A percentile compares a stretch with the other conserved stretches of the same genome.
Evolutionary conservation across 1,139 yeast species (phyloP).

Genomic region (Hansenula anomala): DNA sequence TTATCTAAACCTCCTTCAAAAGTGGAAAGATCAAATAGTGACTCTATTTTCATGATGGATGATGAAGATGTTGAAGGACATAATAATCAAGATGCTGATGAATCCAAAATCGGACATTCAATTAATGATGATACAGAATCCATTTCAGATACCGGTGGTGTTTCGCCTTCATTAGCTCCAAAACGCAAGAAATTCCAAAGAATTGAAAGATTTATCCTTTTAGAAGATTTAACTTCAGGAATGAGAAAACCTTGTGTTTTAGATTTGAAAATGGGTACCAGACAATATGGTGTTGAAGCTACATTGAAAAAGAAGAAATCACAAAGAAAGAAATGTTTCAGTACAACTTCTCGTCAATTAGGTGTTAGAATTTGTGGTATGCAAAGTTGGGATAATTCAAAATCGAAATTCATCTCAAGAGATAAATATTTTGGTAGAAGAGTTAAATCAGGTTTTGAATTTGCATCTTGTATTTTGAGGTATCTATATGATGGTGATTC

Average conservation of each 20-base stretch:
- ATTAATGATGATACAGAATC: conserved; percentile 9
- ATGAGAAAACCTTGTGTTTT: conserved; percentile 84
- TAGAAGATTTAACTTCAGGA: conserved; percentile 86
- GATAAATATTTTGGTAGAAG: conserved; percentile 93
- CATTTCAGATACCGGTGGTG: conserved; percentile 5
- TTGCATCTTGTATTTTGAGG: conserved; percentile 66
- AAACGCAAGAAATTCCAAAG: conserved; percentile 40
- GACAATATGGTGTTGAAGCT: conserved; percentile 98
- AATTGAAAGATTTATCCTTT: conserved; percentile 76
- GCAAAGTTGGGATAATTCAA: conserved; percentile 67
- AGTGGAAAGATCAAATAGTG: conserved; percentile 18
- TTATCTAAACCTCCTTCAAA: conserved; percentile 3
- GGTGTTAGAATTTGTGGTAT: conserved; percentile 96
- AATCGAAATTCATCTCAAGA: conserved; percentile 50
- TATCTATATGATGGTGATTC: conserved; percentile 74
- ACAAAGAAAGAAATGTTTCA: conserved; percentile 74
- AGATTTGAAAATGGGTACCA: conserved; percentile 96
- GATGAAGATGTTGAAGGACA: conserved; percentile 14
- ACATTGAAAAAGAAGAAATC: conserved; percentile 64
- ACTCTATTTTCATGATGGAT: conserved; percentile 22
- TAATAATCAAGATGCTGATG: not conserved
- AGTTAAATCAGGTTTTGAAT: conserved; percentile 69
- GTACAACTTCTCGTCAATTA: conserved; percentile 73
- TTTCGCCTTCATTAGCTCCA: conserved; percentile 8
- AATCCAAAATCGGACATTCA: not conserved